Conservation (phyloP, 2,329 filamentous ascomycete genomes). For the Colletotrichum gloeosporioides region DNA sequence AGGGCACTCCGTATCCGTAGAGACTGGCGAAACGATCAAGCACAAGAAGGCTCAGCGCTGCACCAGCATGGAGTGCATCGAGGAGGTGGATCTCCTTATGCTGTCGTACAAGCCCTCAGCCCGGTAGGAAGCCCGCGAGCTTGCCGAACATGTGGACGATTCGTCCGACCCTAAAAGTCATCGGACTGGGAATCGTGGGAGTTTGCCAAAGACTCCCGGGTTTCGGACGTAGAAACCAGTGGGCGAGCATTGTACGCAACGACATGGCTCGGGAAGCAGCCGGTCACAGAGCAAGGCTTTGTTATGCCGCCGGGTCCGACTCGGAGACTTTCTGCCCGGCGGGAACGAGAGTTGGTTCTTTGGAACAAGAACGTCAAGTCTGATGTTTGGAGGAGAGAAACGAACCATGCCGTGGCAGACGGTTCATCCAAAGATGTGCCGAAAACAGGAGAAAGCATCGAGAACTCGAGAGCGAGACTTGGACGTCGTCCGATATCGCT, state of each 20-base stretch:
- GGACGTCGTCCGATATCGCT: conserved; percentile 13
- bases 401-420: neutral
- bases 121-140: neutral
- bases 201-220: neutral
- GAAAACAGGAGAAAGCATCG: conserved; percentile 19
- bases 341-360: neutral
- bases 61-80: neutral
- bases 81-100: neutral
- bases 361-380: neutral
- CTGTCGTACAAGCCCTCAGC: neutral
- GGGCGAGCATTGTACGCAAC: conserved; percentile 1
- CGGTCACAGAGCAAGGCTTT: neutral
- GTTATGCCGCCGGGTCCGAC: conserved; percentile 5
- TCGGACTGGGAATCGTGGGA: neutral
- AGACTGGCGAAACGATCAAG: neutral
- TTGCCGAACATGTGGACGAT: neutral
- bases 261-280: conserved; percentile 5
- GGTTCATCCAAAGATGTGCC: conserved; percentile 15
- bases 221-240: neutral
- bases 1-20: neutral
- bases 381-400: neutral
- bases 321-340: neutral
- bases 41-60: neutral
- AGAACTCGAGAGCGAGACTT: neutral
- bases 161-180: neutral